These are phyloP conservation scores for Mycena amicta DNA, from an alignment of 768 basidiomycete genomes.

Conservation along the genomic window DNA sequence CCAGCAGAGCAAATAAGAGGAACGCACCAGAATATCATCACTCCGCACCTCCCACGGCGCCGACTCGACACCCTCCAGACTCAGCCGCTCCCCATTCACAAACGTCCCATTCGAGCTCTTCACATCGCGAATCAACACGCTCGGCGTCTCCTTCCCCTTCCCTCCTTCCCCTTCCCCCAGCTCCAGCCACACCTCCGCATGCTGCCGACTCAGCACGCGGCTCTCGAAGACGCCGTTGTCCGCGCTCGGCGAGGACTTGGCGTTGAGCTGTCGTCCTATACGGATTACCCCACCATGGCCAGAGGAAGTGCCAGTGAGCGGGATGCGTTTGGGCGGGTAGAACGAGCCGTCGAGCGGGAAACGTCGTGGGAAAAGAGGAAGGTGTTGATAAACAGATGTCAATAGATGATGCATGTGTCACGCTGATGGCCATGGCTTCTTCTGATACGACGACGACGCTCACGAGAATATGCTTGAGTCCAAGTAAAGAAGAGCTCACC, in stretches of 20 bases:
- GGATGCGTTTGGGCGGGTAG: neutral
- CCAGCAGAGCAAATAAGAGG: conserved; percentile 43
- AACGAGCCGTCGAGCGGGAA: neutral
- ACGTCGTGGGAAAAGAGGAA: too few species aligned
- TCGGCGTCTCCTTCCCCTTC: neutral
- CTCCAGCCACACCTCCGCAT: conserved; percentile 70
- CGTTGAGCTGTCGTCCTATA: neutral
- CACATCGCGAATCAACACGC: conserved; percentile 64
- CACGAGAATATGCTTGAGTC: too few species aligned
- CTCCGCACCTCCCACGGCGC: conserved; percentile 64
- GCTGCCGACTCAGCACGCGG: too few species aligned
- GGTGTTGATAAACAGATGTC: too few species aligned
- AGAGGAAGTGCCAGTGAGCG: neutral
- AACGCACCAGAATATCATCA: conserved; percentile 46
- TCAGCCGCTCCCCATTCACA: conserved; percentile 66
- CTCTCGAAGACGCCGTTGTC: neutral
- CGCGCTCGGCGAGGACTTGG: neutral
- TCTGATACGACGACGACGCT: too few species aligned
- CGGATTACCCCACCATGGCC: neutral
- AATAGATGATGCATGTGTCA: too few species aligned
- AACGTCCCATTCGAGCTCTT: conserved; percentile 76
- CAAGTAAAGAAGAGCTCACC: too few species aligned
- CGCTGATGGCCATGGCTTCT: too few species aligned
- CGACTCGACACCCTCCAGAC: conserved; percentile 58
- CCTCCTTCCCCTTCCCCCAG: neutral